phyloP scores from a whole-genome alignment of 495 filamentous ascomycete species.

The Tuber brumale region DNA sequence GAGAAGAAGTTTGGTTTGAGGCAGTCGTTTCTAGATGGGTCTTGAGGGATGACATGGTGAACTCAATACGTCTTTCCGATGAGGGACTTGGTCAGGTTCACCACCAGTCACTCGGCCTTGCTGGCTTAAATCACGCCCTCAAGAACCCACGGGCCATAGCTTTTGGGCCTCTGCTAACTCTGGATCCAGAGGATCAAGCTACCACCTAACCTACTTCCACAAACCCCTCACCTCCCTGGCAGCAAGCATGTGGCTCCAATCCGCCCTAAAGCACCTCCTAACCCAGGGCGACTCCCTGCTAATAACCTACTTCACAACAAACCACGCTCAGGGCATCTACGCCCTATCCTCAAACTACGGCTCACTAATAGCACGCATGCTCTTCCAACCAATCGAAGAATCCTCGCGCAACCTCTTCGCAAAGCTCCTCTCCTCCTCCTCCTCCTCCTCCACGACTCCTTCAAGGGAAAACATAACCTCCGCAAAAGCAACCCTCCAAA shows the following conservation, averaged over 20 bases:
- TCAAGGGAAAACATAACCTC: constrained; percentile 37
- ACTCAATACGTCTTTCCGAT: neutral
- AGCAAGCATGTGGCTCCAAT: constrained; percentile 78
- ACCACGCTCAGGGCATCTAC: constrained; percentile 84
- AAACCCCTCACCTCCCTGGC: constrained; percentile 51
- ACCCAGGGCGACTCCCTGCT: constrained; percentile 91
- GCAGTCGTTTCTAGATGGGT: neutral
- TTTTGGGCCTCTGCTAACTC: constrained; percentile 9
- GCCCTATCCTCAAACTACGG: constrained; percentile 92
- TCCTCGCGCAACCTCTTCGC: constrained; percentile 80
- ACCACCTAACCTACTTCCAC: constrained; percentile 37
- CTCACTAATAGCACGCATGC: constrained; percentile 74
- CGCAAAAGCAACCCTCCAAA: constrained; percentile 48
- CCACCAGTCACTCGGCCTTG: neutral
- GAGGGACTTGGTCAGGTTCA: neutral
- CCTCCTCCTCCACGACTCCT: constrained; percentile 33
- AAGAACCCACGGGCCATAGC: neutral
- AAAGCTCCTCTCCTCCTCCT: constrained; percentile 52
- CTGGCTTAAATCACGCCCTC: neutral
- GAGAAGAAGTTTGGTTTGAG: neutral
- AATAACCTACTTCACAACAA: constrained; percentile 65
- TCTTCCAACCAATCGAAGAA: constrained; percentile 95
- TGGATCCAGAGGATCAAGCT: constrained; percentile 10
- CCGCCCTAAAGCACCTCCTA: constrained; percentile 78
- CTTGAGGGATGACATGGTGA: neutral